Conservation (phyloP, 352 stramenopile genomes). For the Pythium grandisporangium region DNA sequence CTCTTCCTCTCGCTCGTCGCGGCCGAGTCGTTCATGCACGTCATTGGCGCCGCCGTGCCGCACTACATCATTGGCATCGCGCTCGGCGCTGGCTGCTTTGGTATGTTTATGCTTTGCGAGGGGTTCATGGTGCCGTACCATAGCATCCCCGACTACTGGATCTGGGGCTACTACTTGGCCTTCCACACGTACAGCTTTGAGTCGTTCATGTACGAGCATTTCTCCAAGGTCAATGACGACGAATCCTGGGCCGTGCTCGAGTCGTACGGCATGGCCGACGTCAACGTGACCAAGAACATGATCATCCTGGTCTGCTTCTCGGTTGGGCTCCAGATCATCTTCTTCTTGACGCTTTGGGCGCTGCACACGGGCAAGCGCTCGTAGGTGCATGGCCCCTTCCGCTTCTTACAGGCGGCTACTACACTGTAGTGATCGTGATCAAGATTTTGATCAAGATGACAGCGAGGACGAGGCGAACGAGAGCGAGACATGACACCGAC, state of each 20-base stretch:
- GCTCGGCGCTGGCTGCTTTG: slow-evolving; percentile 66
- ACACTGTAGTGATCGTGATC: too few species aligned
- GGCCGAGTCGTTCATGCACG: slow-evolving; percentile 73
- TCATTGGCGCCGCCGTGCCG: slow-evolving; percentile 67
- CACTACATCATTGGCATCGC: slow-evolving; percentile 87
- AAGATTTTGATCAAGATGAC: too few species aligned
- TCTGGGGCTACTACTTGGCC: slow-evolving; percentile 79
- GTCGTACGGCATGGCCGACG: slow-evolving; percentile 45
- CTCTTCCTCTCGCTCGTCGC: slow-evolving; percentile 70
- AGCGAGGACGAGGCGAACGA: too few species aligned
- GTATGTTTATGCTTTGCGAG: slow-evolving; percentile 84
- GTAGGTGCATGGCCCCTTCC: too few species aligned
- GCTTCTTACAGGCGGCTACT: too few species aligned
- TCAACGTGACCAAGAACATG: slow-evolving; percentile 45
- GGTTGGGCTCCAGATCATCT: slow-evolving; percentile 37
- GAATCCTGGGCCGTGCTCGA: slow-evolving; percentile 19
- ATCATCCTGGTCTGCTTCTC: slow-evolving; percentile 37
- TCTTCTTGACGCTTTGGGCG: slow-evolving; percentile 21
- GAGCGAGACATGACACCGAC: too few species aligned
- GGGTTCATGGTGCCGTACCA: slow-evolving; percentile 74
- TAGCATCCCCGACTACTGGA: slow-evolving; percentile 64
- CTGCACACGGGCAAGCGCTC: not conserved
- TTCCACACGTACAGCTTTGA: slow-evolving; percentile 87
- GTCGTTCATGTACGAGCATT: slow-evolving; percentile 82
- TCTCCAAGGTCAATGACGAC: slow-evolving; percentile 18